Evolutionary conservation across 164 flowering plant genomes (phyloP), one percentile per base, ranked within the genome.

Genomic region (Vitis riparia): DNA sequence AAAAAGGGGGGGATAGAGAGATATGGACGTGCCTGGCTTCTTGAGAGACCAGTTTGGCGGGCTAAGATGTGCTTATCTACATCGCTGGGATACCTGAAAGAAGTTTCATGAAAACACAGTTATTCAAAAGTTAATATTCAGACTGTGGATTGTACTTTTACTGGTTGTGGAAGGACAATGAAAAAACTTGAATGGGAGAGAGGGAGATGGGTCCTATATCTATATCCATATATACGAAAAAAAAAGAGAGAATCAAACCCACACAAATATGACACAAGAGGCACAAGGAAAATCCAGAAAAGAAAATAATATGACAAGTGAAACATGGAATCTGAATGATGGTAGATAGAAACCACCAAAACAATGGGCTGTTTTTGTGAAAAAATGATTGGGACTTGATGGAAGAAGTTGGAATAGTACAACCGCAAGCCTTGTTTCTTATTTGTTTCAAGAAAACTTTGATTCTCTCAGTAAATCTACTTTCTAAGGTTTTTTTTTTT

Each of bases 31-130:
- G 77, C 98, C 91, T 94, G 98, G 86, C 97, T 86, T 86, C 97
- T 87, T n/a, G 97, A 89, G 71, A 94, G 95, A 61, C 98, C 97
- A 2, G 98, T 91, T 81, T 94, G 97, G 84, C 97, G 90, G 60
- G 98, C 97, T 78, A 94, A 72, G 19, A 94, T 88, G 77, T 91
- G 97, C 70, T 94, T 94, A 83, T 94, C 98, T 12, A 91, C 97
- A 79, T 94, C 98, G 65, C 91, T 94, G 66, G 98, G 98, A 56
- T 94, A 94, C 88, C 98, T 94, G 89, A 62, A 72, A 65, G 23
- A 29, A 37, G 50, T 6, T 13, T 59, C 56, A 58, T 10, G 57
- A 29, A 52, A 57, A 51, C 53, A 61, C 44, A 27, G 23, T 61
- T 30, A 27, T 7, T 59, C 66, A 13, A 32, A 32, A 32, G 44